Evolutionary conservation across 2,329 filamentous ascomycete species (phyloP).

Genomic region (Metarhizium anisopliae): DNA sequence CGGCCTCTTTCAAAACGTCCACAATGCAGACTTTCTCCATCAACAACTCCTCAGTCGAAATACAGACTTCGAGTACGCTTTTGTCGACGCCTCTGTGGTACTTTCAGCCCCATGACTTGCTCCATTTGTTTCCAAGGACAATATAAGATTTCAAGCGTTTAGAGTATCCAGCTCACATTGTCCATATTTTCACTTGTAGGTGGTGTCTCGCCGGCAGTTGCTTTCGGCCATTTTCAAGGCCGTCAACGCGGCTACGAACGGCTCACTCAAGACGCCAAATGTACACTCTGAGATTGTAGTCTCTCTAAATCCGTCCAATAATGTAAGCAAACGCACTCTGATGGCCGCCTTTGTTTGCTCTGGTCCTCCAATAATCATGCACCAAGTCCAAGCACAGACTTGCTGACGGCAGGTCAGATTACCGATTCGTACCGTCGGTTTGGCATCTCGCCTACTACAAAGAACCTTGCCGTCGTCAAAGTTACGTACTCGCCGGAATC

Average conservation of each 20-base stretch:
- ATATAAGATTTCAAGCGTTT: background rate
- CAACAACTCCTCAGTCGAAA: conserved; percentile 81
- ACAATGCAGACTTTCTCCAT: conserved; percentile 70
- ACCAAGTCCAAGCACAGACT: background rate
- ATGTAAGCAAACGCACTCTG: conserved; percentile 39
- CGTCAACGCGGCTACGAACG: conserved; percentile 54
- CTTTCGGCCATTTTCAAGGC: conserved; percentile 71
- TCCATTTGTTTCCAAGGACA: background rate
- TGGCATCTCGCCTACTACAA: conserved; percentile 65
- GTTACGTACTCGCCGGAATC: conserved; percentile 45
- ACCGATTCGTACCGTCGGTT: conserved; percentile 85
- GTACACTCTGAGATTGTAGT: conserved; percentile 85
- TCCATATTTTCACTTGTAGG: conserved; percentile 29
- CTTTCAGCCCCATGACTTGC: conserved; percentile 12
- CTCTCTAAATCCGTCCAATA: conserved; percentile 71
- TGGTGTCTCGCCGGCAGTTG: conserved; percentile 64
- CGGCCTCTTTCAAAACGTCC: conserved; percentile 65
- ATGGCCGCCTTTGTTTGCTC: too few species aligned
- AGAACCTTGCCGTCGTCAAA: conserved; percentile 71
- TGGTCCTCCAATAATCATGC: background rate
- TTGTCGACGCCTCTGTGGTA: conserved; percentile 79
- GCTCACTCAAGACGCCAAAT: conserved; percentile 66
- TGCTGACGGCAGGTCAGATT: conserved; percentile 49
- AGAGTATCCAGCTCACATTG: background rate
- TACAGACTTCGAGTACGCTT: conserved; percentile 80